Base-by-base conservation (phyloP, 345 rosid species). In the Raphanus raphanistrum region DNA sequence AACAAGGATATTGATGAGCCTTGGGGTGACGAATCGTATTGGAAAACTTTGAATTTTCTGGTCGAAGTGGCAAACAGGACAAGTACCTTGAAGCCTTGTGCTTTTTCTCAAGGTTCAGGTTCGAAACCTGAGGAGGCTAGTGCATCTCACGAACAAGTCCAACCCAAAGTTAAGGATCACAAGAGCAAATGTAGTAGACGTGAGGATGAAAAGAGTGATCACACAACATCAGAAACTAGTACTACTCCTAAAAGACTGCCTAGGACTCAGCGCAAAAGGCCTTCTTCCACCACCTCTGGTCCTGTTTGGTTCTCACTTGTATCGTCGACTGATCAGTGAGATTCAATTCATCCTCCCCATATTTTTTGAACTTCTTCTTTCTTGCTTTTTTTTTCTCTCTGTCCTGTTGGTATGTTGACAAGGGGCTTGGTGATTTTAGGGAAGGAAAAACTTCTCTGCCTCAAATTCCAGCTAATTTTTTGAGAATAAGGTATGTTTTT, bases 271-370 rank as follows among this genome's bases (percentile, higher is more conserved):
- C 88, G 85, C 65, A 81, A 80, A 50, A 88, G 85, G 80, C 82
- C 82, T 76, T 76, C 82, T 76, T 76, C 84, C 3, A 71, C 84
- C 54, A 63, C 79, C 80, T 78, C 82, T 79, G 88, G 81, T 75
- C 89, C 94, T 60, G 86, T 90, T 80, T 94, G 98, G 97, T 90
- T 94, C 82, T 84, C 93, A 3, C 84, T 92, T 79, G 85, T 94
- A 35, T 93, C 97, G 50, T 87, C 95, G 9, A 88, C 81, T 74
- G 92, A 90, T 50, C 90, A 85, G 98, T 94, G 83, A 90, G 93
- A 68, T 74, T 71, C 76, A 21, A 21, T 21, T 21, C 21, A 54
- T 73, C 28, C 71, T 74, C 72, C 57, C 29, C 21, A 71, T 61
- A 72, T 83, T 50, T 21, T 28, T 28, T 58, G 68, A 69, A 28